Conservation (phyloP, 805 yeast genomes). For the Lachancea lanzarotensis region DNA sequence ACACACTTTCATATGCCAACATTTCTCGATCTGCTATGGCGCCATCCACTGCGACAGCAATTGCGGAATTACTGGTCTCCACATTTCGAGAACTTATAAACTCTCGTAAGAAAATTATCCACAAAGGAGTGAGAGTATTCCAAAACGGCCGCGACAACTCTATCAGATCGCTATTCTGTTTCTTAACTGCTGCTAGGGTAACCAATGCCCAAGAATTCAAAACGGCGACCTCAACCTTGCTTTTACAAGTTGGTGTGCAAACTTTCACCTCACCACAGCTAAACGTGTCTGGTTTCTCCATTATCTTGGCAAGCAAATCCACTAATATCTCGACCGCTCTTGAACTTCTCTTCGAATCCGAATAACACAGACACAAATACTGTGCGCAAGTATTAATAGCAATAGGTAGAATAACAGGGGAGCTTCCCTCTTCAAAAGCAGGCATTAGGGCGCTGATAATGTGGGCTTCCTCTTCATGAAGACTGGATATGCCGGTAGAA, state of each 20-base stretch:
- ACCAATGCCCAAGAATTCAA: slow-evolving; percentile 71
- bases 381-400: slow-evolving; percentile 77
- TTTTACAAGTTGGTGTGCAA: slow-evolving; percentile 39
- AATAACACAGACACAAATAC: slow-evolving; percentile 58
- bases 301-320: slow-evolving; percentile 54
- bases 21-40: neutral
- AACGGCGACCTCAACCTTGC: slow-evolving; percentile 51
- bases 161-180: slow-evolving; percentile 37
- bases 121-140: slow-evolving; percentile 58
- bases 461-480: slow-evolving; percentile 93
- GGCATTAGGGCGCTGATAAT: slow-evolving; percentile 86
- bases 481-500: slow-evolving; percentile 58
- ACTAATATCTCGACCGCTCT: slow-evolving; percentile 61
- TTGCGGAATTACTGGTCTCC: neutral
- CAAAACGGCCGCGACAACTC: slow-evolving; percentile 51
- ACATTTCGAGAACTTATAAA: slow-evolving; percentile 25
- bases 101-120: slow-evolving; percentile 74
- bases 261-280: slow-evolving; percentile 53
- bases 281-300: slow-evolving; percentile 27
- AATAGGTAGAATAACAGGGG: slow-evolving; percentile 63
- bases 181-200: slow-evolving; percentile 30
- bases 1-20: slow-evolving; percentile 34
- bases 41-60: neutral
- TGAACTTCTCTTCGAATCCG: slow-evolving; percentile 41
- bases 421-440: slow-evolving; percentile 68